phyloP scores from a whole-genome alignment of 164 flowering plant genomes.

The Vitis rotundifolia region DNA sequence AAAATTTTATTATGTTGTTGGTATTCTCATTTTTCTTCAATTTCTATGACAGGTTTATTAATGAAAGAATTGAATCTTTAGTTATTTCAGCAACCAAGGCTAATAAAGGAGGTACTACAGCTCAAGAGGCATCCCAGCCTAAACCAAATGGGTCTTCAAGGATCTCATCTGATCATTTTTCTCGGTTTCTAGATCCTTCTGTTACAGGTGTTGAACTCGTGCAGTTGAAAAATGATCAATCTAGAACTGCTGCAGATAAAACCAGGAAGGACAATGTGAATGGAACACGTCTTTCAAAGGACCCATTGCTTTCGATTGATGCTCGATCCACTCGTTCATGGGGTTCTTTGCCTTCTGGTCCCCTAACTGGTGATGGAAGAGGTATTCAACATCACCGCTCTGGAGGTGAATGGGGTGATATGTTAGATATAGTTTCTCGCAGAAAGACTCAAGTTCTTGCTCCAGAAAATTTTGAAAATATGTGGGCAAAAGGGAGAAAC shows the following conservation, averaged over 20 bases:
- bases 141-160: slow-evolving; percentile 46
- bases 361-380: slow-evolving; percentile 29
- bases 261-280: slow-evolving; percentile 24
- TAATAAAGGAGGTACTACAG: slow-evolving; percentile 43
- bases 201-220: slow-evolving; percentile 89
- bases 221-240: slow-evolving; percentile 59
- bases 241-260: slow-evolving; percentile 26
- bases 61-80: slow-evolving; percentile 80
- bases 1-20: slow-evolving; percentile 7
- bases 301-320: slow-evolving; percentile 77
- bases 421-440: slow-evolving; percentile 69
- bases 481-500: slow-evolving; percentile 95
- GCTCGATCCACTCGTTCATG: slow-evolving; percentile 65
- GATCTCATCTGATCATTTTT: slow-evolving; percentile 63
- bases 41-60: slow-evolving; percentile 73
- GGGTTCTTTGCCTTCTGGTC: slow-evolving; percentile 49
- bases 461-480: slow-evolving; percentile 92
- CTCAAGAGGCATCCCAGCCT: slow-evolving; percentile 38
- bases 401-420: slow-evolving; percentile 91
- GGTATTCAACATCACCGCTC: slow-evolving; percentile 41
- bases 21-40: slow-evolving; percentile 13
- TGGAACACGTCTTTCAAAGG: slow-evolving; percentile 49
- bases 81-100: slow-evolving; percentile 52
- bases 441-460: slow-evolving; percentile 90
- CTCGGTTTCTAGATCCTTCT: slow-evolving; percentile 61